Base-by-base conservation (phyloP, 2,329 filamentous ascomycete genomes). In the Penicillium sp. region DNA sequence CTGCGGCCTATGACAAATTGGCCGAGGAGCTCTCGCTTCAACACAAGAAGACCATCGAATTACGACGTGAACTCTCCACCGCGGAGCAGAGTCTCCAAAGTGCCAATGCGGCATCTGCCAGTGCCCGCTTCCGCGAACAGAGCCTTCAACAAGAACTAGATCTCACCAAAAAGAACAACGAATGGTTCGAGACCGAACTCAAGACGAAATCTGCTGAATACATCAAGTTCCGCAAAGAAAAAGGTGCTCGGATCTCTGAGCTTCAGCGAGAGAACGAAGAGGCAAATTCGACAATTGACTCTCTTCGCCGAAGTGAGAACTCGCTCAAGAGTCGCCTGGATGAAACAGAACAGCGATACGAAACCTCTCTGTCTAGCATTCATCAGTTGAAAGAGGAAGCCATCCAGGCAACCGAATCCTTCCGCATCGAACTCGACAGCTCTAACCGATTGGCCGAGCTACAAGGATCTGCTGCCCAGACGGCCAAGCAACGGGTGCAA, bases 191-290 rank as follows among this genome's bases (percentile, higher is more conserved):
- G 70, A 87, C 83, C 42, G 94, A 99, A 74, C 83, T 97, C 23
- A 93, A 96, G 79, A 93, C 90, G 0, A 96, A 96, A 78, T 88
- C 85, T 61, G 85, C 88, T 9, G 94, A 99, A 72, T 87, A 91
- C 48, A 84, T 93, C 64, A 96, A 93, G 70, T 93, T 90, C 75
- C 87, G 94, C 62, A 97, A 96, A 72, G 94, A 99, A 72, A 97
- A 97, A 81, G 90, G 90, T 61, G 88, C 91, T 1, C 89, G 90
- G 39, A 91, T 97, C 66, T 85, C 92, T 9, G 90, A 96, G 68
- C 84, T 99, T 29, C 90, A 97, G 75, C 89, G 92, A 53, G 86
- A 89, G 60, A 90, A 93, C 65, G 93, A 97, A 66, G 94, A 99
- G 65, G 86, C 89, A 44, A 87, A 84, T 62, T 88, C 89, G 21